Percentiles rank a stretch among this genome's conserved stretches.
Conservation (phyloP, 805 yeast genomes). For the Zygosaccharomyces bisporus region DNA sequence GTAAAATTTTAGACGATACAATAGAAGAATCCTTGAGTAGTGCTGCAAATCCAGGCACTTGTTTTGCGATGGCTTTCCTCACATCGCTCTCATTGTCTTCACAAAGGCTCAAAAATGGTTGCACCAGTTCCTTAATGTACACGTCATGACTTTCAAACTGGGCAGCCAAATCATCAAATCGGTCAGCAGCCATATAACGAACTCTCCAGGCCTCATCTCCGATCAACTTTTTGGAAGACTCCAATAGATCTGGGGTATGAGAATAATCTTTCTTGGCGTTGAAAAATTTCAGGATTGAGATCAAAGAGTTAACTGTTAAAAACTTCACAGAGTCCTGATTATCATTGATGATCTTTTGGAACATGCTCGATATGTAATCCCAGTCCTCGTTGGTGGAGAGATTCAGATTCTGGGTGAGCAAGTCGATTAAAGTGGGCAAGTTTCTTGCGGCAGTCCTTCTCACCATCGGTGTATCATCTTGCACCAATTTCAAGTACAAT, state of each 20-base stretch:
- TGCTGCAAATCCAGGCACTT: conserved; percentile 70
- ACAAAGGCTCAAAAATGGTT: conserved; percentile 70
- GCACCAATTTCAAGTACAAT: conserved; percentile 64
- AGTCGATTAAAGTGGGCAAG: conserved; percentile 69
- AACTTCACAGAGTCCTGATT: conserved; percentile 94
- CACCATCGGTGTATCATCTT: conserved; percentile 97
- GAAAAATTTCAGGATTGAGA: conserved; percentile 72
- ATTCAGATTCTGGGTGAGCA: conserved; percentile 48
- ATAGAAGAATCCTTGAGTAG: conserved; percentile 47
- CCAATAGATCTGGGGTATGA: conserved; percentile 60
- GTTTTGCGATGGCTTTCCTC: conserved; percentile 89
- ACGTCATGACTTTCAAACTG: conserved; percentile 56
- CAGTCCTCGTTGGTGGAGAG: conserved; percentile 57
- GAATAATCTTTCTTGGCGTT: conserved; percentile 52
- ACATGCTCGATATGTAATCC: conserved; percentile 78
- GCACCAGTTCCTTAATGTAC: conserved; percentile 48
- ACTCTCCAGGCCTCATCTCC: conserved; percentile 97
- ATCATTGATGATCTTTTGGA: conserved; percentile 70
- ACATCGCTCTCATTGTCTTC: conserved; percentile 96
- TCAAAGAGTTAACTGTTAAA: conserved; percentile 80
- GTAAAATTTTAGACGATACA: conserved; percentile 68
- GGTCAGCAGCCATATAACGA: conserved; percentile 96
- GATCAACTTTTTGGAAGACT: conserved; percentile 65
- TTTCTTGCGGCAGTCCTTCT: conserved; percentile 89
- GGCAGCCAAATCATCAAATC: conserved; percentile 68